Base-by-base conservation (phyloP, 2,329 filamentous ascomycete genomes). In the Talaromyces piceae region DNA sequence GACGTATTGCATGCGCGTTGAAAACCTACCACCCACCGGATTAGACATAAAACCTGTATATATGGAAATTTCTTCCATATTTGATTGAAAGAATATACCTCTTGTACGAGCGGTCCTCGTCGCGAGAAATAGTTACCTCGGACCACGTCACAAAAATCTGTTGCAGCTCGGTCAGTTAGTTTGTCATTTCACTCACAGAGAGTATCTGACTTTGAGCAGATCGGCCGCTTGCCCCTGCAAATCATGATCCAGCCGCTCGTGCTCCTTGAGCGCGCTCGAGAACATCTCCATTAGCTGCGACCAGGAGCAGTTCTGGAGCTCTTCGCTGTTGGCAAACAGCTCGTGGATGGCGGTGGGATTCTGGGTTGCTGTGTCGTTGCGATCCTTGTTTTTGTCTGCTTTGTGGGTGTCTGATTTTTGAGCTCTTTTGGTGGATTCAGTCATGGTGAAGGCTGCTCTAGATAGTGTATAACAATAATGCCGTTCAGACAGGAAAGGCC, bases 71-170 rank as follows among this genome's bases (percentile, higher is more conserved):
- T n/a, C n/a, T n/a, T n/a, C n/a, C n/a, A 16, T n/a, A 5, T n/a
- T 4, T 33, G 16, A 33, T 16, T 13, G 7, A 33, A 28, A 69
- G 4, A 7, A 27, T 20, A 50, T 67, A 86, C 85, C 90, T 82
- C 67, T 91, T 91, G 56, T 82, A 77, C 22, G 87, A 86, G 51
- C 91, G 80, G 53, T 85, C 83, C 50, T 87, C 83, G 66, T 95
- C 91, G 55, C 88, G 83, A 9, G 76, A 71, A 27, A 83, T 78
- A 1, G 86, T 85, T 11, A 86, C 81, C 18, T 84, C 77, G 22
- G 87, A 86, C 90, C 91, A 96, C 30, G 83, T 72, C 52, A 78
- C 78, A 66, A 95, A 95, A 64, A 86, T 87, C 88, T 94, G 33
- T 6, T 57, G 23, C 37, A 48, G 20, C n/a, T 26, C n/a, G n/a